Evolutionary conservation across 768 basidiomycete species (phyloP), one percentile per base, ranked within the genome.

Genomic region (Lentinus tigrinus): DNA sequence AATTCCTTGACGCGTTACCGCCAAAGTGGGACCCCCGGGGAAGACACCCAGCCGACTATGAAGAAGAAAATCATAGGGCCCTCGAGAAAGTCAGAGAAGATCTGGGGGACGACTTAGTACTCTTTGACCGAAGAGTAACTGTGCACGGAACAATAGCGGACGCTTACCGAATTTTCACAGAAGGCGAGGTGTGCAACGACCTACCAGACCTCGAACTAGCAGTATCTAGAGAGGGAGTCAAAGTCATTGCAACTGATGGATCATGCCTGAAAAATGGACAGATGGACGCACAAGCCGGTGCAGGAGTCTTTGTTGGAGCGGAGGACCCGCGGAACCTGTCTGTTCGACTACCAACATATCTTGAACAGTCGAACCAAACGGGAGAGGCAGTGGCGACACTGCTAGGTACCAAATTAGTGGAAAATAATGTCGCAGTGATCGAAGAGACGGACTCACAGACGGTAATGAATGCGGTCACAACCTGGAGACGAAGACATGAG

Each of bases 391-490:
- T 48, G 0, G 57, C 57, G 14, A 49, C 44, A 1, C 17, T 26
- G 3, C 17, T 52, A 0, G 56, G 43, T 3, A 24, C 14, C 0
- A 8, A 10, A 21, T 21, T 1, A 13, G 2, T n/a, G 1, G 40
- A 14, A 0, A 3, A 1, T 0, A 7, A 21, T 4, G 17, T 4
- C 0, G 46, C 62, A 0, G 0, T 71, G 0, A 23, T 44, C 7
- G 58, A 68, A 1, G 43, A 49, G 14, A 57, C 65, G 0, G 66
- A 71, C 64, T 68, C 70, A 0, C 36, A n/a, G 14, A 63, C 67
- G 1, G 55, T 48, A 0, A 65, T 68, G 0, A 39, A 68, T 0
- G 54, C 65, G 0, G 36, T 62, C 9, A 60, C 65, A 4, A 26
- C 48, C 16, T 40, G 63, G 52, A 43, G 63, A 0, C 4, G 24